Evolutionary conservation across 495 filamentous ascomycete genomes (phyloP), one percentile per base, ranked within the genome.

Genomic region (Lepraria neglecta): DNA sequence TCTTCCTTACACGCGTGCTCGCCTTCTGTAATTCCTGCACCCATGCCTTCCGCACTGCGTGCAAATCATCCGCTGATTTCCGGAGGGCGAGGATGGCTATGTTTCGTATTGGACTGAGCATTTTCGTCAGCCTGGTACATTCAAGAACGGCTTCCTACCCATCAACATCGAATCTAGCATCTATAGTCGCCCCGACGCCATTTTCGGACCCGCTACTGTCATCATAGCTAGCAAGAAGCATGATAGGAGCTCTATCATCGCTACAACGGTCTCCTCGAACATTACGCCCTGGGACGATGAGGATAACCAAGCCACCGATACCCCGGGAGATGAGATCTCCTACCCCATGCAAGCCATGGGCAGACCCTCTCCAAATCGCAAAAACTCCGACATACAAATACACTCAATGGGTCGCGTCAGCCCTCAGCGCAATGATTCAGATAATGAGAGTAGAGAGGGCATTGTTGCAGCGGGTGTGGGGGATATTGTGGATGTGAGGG

Each of bases 151-250:
- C 84, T 61, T 77, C 82, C 61, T 86, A 86, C 61, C 82, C 31
- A 78, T 87, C 68, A 87, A 87, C 70, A 80, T 87, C 62, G 79
- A 78, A 24, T 74, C 72, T 21, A 67, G 69, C n/a, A 75, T 81
- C 6, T 73, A 79, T 38, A 70, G 65, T 42, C 65, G 71, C 6
- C 77, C 84, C 0, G 77, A 84, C 27, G 52, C 59, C 3, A 70
- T 83, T 31, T 84, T 86, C 64, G 76, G 79, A 56, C 59, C 60
- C 6, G 73, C 74, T 4, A 70, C 75, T 6, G 42, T 35, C 10
- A 42, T 69, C 27, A 28, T 69, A 24, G 64, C 66, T 54, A 51
- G 45, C n/a, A 35, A 44, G 10, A 35, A 19, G 3, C 46, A 44
- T 7, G 44, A 46, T 17, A 27, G 35, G 28, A 58, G 44, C 43